These are phyloP conservation scores for Russula vinacea DNA, from an alignment of 768 basidiomycete genomes.

Conservation along the genomic window DNA sequence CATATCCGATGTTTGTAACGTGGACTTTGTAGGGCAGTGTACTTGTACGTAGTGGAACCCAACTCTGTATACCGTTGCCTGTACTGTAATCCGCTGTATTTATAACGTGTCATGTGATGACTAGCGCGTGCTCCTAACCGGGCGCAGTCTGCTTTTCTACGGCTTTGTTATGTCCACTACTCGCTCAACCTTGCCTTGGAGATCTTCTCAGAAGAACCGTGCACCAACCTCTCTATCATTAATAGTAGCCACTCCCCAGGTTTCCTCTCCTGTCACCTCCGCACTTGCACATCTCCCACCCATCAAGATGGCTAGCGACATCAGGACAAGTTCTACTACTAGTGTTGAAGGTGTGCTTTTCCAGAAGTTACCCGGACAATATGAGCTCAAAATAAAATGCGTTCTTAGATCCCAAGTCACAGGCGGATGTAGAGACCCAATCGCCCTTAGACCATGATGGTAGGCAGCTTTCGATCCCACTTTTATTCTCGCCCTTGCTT, in stretches of 20 bases:
- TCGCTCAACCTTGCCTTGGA: slow-evolving; percentile 20
- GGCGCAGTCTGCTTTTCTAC: background rate
- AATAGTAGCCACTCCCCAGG: slow-evolving; percentile 23
- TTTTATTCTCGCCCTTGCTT: background rate
- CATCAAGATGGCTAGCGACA: slow-evolving; percentile 11
- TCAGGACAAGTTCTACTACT: background rate
- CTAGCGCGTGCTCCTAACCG: background rate
- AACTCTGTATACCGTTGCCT: background rate
- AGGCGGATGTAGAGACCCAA: background rate
- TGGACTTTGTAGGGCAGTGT: background rate
- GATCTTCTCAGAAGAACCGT: slow-evolving; percentile 17
- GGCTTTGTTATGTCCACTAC: slow-evolving; percentile 19
- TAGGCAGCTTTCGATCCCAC: background rate
- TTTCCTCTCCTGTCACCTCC: slow-evolving; percentile 16
- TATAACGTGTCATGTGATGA: background rate
- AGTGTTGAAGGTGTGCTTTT: background rate
- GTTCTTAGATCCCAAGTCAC: slow-evolving; percentile 7
- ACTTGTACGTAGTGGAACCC: background rate
- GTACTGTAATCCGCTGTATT: background rate
- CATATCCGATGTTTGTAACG: background rate
- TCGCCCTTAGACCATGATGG: slow-evolving; percentile 1
- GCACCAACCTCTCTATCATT: slow-evolving; percentile 28
- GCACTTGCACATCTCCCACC: slow-evolving; percentile 24
- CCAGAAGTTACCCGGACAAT: background rate
- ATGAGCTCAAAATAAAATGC: background rate